These are phyloP conservation scores for Globisporangium ultimum DNA, from an alignment of 352 stramenopile species.

Conservation along the genomic window DNA sequence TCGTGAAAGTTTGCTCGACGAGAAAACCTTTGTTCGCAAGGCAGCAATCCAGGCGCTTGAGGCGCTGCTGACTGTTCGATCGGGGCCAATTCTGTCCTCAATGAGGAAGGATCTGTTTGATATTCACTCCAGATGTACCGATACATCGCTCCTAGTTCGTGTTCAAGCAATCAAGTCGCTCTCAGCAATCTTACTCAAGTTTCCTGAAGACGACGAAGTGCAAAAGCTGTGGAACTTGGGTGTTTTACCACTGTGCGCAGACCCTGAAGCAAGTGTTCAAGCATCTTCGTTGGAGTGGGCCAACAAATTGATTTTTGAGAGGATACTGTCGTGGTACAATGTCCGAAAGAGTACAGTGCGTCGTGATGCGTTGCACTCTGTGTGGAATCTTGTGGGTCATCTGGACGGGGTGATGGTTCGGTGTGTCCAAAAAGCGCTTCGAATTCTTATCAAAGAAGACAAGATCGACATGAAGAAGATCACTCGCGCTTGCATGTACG, in stretches of 20 bases:
- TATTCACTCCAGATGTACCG: constrained; percentile 71
- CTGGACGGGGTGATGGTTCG: constrained; percentile 78
- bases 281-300: constrained; percentile 52
- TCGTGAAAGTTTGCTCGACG: constrained; percentile 64
- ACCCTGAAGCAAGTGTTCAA: constrained; percentile 77
- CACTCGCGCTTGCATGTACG: constrained; percentile 55
- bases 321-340: constrained; percentile 59
- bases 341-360: constrained; percentile 27
- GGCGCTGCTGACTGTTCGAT: constrained; percentile 57
- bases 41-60: constrained; percentile 77
- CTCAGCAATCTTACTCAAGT: constrained; percentile 69
- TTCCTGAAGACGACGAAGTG: constrained; percentile 59
- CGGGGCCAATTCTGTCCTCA: constrained; percentile 40
- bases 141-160: constrained; percentile 73
- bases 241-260: constrained; percentile 77
- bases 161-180: constrained; percentile 83
- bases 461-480: constrained; percentile 57
- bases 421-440: constrained; percentile 70
- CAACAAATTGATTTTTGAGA: constrained; percentile 62
- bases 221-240: constrained; percentile 84
- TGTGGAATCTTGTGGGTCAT: constrained; percentile 66
- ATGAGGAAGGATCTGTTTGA: constrained; percentile 69
- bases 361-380: constrained; percentile 26
- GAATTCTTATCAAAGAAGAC: constrained; percentile 60
- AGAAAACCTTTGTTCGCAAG: constrained; percentile 82